Evolutionary conservation across 805 yeast species (phyloP), one percentile per base, ranked within the genome.

Genomic region (Isabelozyma pseudorhagii): DNA sequence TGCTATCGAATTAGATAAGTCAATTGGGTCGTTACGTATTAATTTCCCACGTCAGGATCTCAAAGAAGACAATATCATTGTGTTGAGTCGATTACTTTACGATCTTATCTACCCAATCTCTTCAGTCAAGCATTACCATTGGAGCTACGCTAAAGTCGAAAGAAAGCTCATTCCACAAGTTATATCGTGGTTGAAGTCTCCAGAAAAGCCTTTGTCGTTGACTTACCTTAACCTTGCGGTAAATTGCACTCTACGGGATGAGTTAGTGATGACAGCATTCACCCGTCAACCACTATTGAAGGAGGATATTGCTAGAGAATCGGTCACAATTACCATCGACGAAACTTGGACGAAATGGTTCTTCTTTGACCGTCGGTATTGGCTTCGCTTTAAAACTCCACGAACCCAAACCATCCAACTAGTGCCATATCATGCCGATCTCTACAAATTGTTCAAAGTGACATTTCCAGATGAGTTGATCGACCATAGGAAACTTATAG

Each of bases 341-440:
- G 21, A 41, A 6, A 50, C 57, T 0, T 55, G 68, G 61, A 46
- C 65, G n/a, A 56, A 59, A 0, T 69, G 76, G 73, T 27, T 61
- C 4, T 51, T 69, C 2, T 77, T 67, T 53, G 81, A 77, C 50
- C 62, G 69, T 47, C 57, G 78, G 44, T 74, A 61, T 47, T 72
- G 78, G 78, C 47, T 75, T 17, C 47, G 66, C 25, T 44, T 57
- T 34, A 54, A 44, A 27, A 40, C 39, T 36, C 40, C n/a, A 8
- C 27, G 21, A 5, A 38, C 41, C 6, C 29, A 40, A 13, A 31
- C 18, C 1, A 21, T 52, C 6, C 41, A 50, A 17, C 48, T 61
- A 10, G 50, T 50, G 10, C 62, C 66, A 4, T 64, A 57, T 40
- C 44, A 47, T 13, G 47, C 54, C 6, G 45, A 13, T 21, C 14